Evolutionary conservation across 108 stramenopile species (phyloP).

Genomic region (Nannochloropsis gaditana): DNA sequence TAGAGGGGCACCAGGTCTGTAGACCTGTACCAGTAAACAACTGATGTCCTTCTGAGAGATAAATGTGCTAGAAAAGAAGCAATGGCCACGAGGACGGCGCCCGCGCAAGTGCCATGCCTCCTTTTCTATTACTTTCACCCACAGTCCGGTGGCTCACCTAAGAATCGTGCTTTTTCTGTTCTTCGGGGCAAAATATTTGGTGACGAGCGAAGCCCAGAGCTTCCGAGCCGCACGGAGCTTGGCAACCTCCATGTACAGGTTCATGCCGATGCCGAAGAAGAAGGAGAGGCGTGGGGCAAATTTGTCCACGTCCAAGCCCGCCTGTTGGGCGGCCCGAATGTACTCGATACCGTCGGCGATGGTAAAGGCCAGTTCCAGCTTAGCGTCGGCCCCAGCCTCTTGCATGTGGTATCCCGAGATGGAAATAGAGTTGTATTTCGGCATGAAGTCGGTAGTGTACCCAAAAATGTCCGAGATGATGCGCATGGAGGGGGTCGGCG

Average conservation of each 20-base stretch:
- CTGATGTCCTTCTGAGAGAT: slow-evolving; percentile 11
- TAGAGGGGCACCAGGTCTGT: not conserved
- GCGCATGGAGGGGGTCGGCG: slow-evolving; percentile 77
- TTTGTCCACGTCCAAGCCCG: slow-evolving; percentile 82
- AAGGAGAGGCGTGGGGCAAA: slow-evolving; percentile 88
- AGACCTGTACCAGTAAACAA: not conserved
- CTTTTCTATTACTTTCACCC: not conserved
- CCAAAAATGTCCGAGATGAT: slow-evolving; percentile 89
- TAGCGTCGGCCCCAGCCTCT: slow-evolving; percentile 94
- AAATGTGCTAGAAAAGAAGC: not conserved
- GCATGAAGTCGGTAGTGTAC: slow-evolving; percentile 84
- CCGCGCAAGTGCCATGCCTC: not conserved
- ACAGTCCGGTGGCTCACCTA: slow-evolving; percentile 77
- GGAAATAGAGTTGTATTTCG: slow-evolving; percentile 83
- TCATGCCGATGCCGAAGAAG: slow-evolving; percentile 96
- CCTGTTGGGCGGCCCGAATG: slow-evolving; percentile 71
- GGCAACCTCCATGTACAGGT: slow-evolving; percentile 86
- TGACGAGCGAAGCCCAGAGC: slow-evolving; percentile 83
- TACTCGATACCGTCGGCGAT: slow-evolving; percentile 92
- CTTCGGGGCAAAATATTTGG: slow-evolving; percentile 80
- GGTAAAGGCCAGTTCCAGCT: slow-evolving; percentile 91
- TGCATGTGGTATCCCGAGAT: slow-evolving; percentile 99
- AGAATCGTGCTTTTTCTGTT: slow-evolving; percentile 78
- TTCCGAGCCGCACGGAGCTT: slow-evolving; percentile 82
- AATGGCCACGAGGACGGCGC: too few relatives aligned